phyloP scores from a whole-genome alignment of 2,329 filamentous ascomycete genomes.

The Thelonectria olida region DNA sequence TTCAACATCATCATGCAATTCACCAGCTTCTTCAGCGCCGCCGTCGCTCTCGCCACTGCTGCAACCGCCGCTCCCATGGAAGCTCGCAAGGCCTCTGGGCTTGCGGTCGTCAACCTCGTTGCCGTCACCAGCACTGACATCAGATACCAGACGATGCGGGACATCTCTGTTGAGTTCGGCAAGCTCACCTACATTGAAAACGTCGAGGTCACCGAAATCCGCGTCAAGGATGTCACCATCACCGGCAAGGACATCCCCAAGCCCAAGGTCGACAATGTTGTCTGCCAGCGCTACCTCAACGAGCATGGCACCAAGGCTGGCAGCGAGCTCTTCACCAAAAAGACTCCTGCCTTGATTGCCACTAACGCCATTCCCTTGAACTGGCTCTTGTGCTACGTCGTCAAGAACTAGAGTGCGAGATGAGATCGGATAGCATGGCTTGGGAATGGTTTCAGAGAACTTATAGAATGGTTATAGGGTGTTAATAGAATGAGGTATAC shows the following conservation, averaged over 20 bases:
- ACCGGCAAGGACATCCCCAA: neutral
- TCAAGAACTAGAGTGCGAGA: neutral
- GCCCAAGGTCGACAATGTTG: constrained; percentile 1
- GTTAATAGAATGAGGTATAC: neutral
- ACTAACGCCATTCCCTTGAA: constrained; percentile 17
- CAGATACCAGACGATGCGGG: neutral
- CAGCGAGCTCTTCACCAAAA: neutral
- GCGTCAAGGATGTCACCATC: neutral
- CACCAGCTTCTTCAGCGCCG: neutral
- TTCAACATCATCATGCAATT: constrained; percentile 1
- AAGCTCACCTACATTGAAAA: neutral
- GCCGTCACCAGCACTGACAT: neutral
- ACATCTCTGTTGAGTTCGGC: neutral
- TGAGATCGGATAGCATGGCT: no score
- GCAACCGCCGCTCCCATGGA: neutral
- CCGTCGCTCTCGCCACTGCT: neutral
- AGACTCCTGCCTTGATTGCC: neutral
- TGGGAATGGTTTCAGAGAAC: neutral
- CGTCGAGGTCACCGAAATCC: neutral
- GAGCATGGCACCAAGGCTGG: neutral
- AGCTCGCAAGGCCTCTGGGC: neutral
- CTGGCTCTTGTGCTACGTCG: neutral
- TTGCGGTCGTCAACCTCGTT: neutral
- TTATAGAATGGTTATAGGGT: neutral
- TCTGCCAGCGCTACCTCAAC: neutral